Evolutionary conservation across 345 rosid species (phyloP), one percentile per base, ranked within the genome.

Genomic region (Nasturtium officinale): DNA sequence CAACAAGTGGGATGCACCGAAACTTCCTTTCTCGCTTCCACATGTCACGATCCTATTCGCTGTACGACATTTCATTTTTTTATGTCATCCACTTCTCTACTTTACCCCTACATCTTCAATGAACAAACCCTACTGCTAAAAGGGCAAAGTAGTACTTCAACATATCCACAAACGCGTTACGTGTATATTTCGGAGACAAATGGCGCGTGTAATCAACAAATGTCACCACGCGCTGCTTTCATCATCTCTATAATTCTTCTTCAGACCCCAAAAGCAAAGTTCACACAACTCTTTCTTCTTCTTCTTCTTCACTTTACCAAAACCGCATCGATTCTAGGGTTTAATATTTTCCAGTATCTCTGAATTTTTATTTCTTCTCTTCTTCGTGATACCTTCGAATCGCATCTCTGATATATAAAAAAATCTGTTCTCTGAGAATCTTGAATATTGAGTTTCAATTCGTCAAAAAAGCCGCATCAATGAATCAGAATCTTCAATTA

Each of bases 401-500:
- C 80, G 63, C 33, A 71, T 77, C 69, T 69, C 51, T 26, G 51
- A 30, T 53, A 0, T 12, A 3, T 43, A 3, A 18, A 9, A 54
- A 23, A 26, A 26, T 16, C 18, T 54, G 25, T 20, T 59, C 48
- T 32, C 74, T 46, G 25, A 5, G 79, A 68, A 70, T 69, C 25
- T 50, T 37, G 11, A 4, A 5, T 18, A 9, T 28, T 37, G 66
- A 32, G 43, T 16, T 56, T 62, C 38, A 48, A 52, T 75, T 75
- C 64, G 48, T 75, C 40, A 10, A 61, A 61, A 61, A 68, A 46
- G 18, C 51, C 29, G 65, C 61, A 71, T 71, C 67, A 2, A 71
- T 56, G 80, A 77, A 72, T 65, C 77, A 77, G 80, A 71, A 77
- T 37, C 86, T 90, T 81, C 79, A 87, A 20, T 75, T 75, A 55